Percentiles rank a stretch among this genome's conserved stretches.
Conservation (phyloP, 1,284 basidiomycete genomes). For the Caloboletus inedulis region DNA sequence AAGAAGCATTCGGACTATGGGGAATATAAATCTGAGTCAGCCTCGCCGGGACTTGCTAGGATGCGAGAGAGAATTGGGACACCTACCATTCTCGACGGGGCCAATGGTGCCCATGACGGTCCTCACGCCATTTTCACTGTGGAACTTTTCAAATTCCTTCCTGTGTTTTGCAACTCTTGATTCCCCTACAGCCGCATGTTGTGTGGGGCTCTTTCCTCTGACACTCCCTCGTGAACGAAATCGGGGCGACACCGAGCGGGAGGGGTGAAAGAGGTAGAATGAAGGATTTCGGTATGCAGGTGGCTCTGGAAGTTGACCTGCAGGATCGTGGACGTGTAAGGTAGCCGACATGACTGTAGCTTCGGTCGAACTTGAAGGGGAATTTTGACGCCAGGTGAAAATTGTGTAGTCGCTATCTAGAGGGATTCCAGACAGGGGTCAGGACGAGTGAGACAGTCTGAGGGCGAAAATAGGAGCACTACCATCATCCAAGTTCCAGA, state of each 20-base stretch:
- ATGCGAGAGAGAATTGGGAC: neutral
- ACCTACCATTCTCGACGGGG: slow-evolving; percentile 76
- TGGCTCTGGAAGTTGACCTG: slow-evolving; percentile 53
- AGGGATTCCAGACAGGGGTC: neutral
- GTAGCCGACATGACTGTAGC: slow-evolving; percentile 41
- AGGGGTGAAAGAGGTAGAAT: slow-evolving; percentile 60
- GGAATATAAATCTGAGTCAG: slow-evolving; percentile 7
- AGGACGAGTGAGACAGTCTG: neutral
- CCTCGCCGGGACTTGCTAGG: neutral
- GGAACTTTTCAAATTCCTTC: slow-evolving; percentile 81
- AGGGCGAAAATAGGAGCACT: neutral
- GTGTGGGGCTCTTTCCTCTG: slow-evolving; percentile 35
- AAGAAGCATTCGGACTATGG: slow-evolving; percentile 83
- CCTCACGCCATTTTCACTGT: slow-evolving; percentile 87
- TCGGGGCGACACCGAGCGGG: slow-evolving; percentile 9
- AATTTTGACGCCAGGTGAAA: slow-evolving; percentile 64
- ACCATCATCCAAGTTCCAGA: slow-evolving; percentile 83
- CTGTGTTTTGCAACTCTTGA: slow-evolving; percentile 58
- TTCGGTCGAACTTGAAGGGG: slow-evolving; percentile 26
- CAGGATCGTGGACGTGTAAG: slow-evolving; percentile 65
- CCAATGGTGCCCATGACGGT: slow-evolving; percentile 92
- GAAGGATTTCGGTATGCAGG: slow-evolving; percentile 65
- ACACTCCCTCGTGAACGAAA: slow-evolving; percentile 35
- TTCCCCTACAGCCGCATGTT: slow-evolving; percentile 23
- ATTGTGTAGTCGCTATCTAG: slow-evolving; percentile 78